Percentiles rank a stretch among this genome's conserved stretches.
Evolutionary conservation across 208 protist genomes (phyloP).

Genomic region (Acanthamoeba triangularis): DNA sequence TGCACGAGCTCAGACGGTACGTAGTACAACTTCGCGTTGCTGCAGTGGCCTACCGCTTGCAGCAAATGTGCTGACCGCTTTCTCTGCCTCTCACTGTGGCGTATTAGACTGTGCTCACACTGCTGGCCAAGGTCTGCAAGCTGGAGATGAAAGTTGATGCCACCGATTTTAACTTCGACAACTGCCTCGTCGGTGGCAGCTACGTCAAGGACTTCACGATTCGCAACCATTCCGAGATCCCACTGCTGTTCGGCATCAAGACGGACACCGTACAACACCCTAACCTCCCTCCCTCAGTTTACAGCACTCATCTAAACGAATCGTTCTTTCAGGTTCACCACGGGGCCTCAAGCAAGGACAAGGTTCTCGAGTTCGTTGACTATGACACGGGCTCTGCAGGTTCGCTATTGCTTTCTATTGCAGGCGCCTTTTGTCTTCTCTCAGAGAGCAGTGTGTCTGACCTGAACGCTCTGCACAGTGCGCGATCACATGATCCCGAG

Average conservation of each 20-base stretch:
- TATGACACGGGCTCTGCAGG: conserved; percentile 70
- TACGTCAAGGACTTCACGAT: conserved; percentile 89
- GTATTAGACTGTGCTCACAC: conserved; percentile 58
- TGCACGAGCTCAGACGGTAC: not conserved
- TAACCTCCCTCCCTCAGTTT: not conserved
- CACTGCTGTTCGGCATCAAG: conserved; percentile 82
- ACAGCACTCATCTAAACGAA: not conserved
- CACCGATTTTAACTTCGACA: conserved; percentile 87
- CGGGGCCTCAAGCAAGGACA: not conserved
- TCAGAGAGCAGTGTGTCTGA: no score
- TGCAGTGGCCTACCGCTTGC: not conserved
- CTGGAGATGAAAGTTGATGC: conserved; percentile 85
- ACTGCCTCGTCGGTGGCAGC: conserved; percentile 82
- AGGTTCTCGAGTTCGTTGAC: conserved; percentile 80
- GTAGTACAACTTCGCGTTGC: not conserved
- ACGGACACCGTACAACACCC: conserved; percentile 33
- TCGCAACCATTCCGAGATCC: conserved; percentile 89
- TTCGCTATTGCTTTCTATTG: not conserved
- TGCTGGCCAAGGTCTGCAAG: conserved; percentile 84
- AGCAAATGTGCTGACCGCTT: not conserved
- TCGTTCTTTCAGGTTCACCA: not conserved
- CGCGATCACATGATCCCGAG: conserved; percentile 79
- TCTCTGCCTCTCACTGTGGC: not conserved
- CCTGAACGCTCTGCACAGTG: not conserved
- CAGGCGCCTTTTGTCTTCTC: no score